Percentiles rank a stretch among this genome's conserved stretches.
phyloP scores from a whole-genome alignment of 345 rosid genomes.

The Eucalyptus erythrocorys region DNA sequence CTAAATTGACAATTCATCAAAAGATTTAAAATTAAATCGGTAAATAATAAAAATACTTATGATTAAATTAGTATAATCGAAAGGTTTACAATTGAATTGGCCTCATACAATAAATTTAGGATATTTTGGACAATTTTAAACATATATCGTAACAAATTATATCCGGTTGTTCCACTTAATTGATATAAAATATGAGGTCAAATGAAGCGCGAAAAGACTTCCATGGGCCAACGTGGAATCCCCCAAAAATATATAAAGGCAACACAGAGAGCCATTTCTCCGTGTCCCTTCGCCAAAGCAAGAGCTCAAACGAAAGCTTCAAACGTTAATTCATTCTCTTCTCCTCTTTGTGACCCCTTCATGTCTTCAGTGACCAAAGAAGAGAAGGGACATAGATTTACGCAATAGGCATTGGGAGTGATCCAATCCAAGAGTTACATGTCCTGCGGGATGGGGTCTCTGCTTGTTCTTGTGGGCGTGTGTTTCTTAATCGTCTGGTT shows the following conservation, averaged over 20 bases:
- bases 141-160: not conserved
- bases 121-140: not conserved
- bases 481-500: slow-evolving; percentile 8
- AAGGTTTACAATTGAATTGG: too few species aligned
- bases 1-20: rapidly evolving
- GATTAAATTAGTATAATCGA: too few species aligned
- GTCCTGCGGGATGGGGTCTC: not conserved
- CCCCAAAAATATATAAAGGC: not conserved
- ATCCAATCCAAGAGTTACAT: not conserved
- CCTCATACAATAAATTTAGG: rapidly evolving
- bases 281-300: not conserved
- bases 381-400: not conserved
- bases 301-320: not conserved
- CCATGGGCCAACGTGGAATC: not conserved
- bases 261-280: not conserved
- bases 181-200: not conserved
- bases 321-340: not conserved
- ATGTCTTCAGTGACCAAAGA: not conserved
- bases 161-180: too few species aligned
- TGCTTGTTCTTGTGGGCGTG: slow-evolving; percentile 4
- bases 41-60: too few species aligned
- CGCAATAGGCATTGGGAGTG: not conserved
- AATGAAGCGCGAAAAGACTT: not conserved
- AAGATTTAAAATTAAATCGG: rapidly evolving
- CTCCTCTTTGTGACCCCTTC: not conserved